Percentiles rank a stretch among this genome's conserved stretches.
Conservation (phyloP, 495 filamentous ascomycete species). For the Trichoderma erinaceum region DNA sequence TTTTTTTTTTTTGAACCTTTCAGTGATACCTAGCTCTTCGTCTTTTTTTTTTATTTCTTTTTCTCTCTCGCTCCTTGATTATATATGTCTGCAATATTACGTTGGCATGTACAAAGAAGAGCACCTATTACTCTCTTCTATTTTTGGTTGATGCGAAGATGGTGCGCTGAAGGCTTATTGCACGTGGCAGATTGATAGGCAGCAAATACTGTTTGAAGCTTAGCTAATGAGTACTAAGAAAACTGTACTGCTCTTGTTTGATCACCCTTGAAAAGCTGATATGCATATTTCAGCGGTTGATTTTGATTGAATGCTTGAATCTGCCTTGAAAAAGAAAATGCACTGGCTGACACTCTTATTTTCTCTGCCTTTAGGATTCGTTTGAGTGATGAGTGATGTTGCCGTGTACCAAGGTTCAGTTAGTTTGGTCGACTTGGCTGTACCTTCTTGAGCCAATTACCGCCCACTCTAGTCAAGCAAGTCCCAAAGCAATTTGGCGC, state of each 20-base stretch:
- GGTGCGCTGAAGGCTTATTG: neutral
- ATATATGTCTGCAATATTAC: neutral
- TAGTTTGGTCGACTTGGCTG: neutral
- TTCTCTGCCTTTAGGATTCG: neutral
- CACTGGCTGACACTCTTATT: neutral
- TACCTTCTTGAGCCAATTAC: neutral
- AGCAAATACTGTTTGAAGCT: neutral
- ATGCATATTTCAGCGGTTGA: neutral
- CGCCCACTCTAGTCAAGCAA: neutral
- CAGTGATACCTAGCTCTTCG: constrained; percentile 9
- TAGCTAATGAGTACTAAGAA: neutral
- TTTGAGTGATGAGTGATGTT: neutral
- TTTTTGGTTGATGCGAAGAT: neutral
- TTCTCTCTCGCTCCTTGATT: neutral
- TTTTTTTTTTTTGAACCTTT: neutral
- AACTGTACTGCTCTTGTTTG: neutral
- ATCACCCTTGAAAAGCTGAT: neutral
- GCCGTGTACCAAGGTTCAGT: neutral
- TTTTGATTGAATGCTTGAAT: neutral
- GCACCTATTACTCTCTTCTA: neutral
- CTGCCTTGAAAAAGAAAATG: neutral
- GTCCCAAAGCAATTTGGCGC: constrained; percentile 11
- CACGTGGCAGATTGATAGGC: neutral
- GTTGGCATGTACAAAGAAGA: neutral
- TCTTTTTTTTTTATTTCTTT: neutral